A percentile compares a stretch with the other conserved stretches of the same genome.
phyloP scores from a whole-genome alignment of 108 stramenopile genomes.

The Aurantiochytrium sp. region DNA sequence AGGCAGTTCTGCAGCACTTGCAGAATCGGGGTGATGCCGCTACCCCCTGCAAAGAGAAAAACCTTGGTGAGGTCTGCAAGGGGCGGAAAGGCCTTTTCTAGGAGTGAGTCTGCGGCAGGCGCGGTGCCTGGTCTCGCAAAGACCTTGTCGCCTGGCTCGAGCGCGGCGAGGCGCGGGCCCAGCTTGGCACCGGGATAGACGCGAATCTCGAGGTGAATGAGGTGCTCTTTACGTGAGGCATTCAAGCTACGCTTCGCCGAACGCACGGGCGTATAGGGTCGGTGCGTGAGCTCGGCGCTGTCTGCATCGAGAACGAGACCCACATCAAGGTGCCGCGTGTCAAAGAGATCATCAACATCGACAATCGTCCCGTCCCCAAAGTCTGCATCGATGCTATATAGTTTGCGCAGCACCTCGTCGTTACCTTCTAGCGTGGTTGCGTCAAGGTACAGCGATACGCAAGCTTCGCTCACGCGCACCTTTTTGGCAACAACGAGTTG shows the following conservation, averaged over 20 bases:
- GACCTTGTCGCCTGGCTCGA: background rate
- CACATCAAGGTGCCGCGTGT: background rate
- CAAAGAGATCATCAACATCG: background rate
- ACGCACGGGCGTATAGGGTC: background rate
- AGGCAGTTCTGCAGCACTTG: background rate
- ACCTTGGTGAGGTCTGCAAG: background rate
- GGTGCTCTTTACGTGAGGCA: background rate
- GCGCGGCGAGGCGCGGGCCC: background rate
- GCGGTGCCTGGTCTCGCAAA: background rate
- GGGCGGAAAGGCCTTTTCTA: background rate
- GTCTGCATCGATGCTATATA: background rate
- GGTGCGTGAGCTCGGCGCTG: background rate
- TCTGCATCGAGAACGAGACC: background rate
- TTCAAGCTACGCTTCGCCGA: background rate
- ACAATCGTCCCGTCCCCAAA: background rate
- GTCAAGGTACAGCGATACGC: background rate
- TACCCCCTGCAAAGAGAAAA: background rate
- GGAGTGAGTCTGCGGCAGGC: background rate
- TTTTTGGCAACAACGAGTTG: background rate
- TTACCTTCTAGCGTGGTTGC: background rate
- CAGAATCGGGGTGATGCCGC: background rate
- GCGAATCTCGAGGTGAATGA: background rate
- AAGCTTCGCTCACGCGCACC: background rate
- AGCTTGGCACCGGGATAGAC: background rate
- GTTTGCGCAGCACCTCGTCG: background rate